A percentile compares a stretch with the other conserved stretches of the same genome.
phyloP scores from a whole-genome alignment of 768 basidiomycete species.

The Podaxis sp. region DNA sequence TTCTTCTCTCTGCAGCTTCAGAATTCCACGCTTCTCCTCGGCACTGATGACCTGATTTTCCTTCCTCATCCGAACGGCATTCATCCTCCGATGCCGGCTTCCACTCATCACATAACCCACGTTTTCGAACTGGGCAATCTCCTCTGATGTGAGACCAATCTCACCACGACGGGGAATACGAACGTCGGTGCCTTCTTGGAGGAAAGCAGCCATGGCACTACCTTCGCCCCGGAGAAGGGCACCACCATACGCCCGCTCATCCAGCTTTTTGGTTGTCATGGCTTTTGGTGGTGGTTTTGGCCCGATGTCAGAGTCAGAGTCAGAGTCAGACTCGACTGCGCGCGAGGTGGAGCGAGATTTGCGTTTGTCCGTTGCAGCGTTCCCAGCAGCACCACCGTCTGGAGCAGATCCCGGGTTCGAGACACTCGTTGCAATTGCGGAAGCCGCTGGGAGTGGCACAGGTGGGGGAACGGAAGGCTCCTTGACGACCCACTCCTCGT shows the following conservation, averaged over 20 bases:
- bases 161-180: conserved; percentile 99
- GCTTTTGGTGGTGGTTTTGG: conserved; percentile 63
- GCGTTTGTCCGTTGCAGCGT: not conserved
- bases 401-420: not conserved
- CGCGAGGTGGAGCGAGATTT: not conserved
- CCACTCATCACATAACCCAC: conserved; percentile 99
- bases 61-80: conserved; percentile 97
- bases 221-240: conserved; percentile 93
- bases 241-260: conserved; percentile 87
- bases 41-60: conserved; percentile 99
- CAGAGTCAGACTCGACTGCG: conserved; percentile 35
- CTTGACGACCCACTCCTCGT: conserved; percentile 25
- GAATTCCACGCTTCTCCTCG: conserved; percentile 95
- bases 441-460: conserved; percentile 14
- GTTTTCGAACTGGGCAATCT: conserved; percentile 85
- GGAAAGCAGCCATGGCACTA: conserved; percentile 96
- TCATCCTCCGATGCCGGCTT: conserved; percentile 93
- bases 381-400: not conserved
- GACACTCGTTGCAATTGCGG: not conserved
- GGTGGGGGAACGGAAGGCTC: conserved; percentile 9
- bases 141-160: conserved; percentile 86
- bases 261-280: conserved; percentile 51
- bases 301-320: conserved; percentile 69
- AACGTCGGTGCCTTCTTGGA: conserved; percentile 75
- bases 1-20: conserved; percentile 95